Evolutionary conservation across 768 basidiomycete genomes (phyloP), one percentile per base, ranked within the genome.

Genomic region (Tricholoma terreum): DNA sequence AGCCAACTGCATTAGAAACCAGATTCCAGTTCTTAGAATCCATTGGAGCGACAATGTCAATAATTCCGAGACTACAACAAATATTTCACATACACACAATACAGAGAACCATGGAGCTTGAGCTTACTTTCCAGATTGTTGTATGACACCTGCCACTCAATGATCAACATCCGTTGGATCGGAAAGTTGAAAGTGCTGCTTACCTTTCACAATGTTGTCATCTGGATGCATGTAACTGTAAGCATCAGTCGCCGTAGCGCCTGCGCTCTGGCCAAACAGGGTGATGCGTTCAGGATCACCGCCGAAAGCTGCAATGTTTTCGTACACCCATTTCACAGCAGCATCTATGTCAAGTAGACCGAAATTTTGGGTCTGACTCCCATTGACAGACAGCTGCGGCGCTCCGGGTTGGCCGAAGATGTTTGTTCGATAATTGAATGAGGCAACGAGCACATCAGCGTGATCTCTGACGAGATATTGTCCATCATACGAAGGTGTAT

Each of bases 281-380:
- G 63, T 66, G 48, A 76, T 69, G 50, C 80, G 68, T 14, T 73
- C 61, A 15, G 71, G 72, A 60, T 75, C 73, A 27, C 73, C 73
- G n/a, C 73, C 73, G 53, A 80, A 81, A 4, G 63, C 67, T 6
- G 68, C 71, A 51, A 80, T 80, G 58, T 80, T 77, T 24, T 72
- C 67, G 38, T 76, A 71, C 9, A 80, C 73, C 80, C 78, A 80
- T 57, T 77, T 58, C 1, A 80, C 69, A 4, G 75, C 78, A 21
- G 73, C 70, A 11, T 71, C 67, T 3, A 67, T 15, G 36, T 78
- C 75, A 9, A 74, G 64, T 9, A 75, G 58, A 3, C 75, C 75
- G 62, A 74, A 75, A 51, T 76, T 76, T 51, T 75, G 72, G 2
- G 70, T 59, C 6, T 61, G 57, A 0, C 58, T 59, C 8, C 52